phyloP scores from a whole-genome alignment of 768 basidiomycete genomes.

The Suillus subaureus region DNA sequence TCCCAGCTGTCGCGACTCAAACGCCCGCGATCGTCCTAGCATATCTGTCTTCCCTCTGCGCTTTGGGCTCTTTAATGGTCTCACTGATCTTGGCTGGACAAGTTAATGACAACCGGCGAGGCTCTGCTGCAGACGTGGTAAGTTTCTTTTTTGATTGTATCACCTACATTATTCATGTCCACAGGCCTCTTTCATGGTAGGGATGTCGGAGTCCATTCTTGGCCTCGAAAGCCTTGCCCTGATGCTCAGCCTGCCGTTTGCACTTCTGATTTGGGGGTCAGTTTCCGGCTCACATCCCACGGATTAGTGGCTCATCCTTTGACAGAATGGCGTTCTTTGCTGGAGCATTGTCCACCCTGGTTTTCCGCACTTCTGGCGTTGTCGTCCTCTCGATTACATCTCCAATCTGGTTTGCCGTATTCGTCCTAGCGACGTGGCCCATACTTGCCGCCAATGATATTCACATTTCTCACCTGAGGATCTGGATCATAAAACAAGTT shows the following conservation, averaged over 20 bases:
- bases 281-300: constrained; percentile 3
- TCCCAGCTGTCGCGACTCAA: constrained; percentile 39
- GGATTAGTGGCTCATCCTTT: neutral
- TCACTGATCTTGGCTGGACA: constrained; percentile 40
- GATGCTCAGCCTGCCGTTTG: constrained; percentile 36
- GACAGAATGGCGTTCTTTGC: constrained; percentile 11
- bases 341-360: constrained; percentile 4
- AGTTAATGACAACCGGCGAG: constrained; percentile 30
- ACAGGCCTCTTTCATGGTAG: constrained; percentile 29
- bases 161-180: neutral
- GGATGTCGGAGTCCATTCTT: constrained; percentile 13
- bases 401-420: constrained; percentile 3
- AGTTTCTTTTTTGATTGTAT: constrained; percentile 12
- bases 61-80: constrained; percentile 37
- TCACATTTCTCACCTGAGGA: neutral
- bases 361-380: constrained; percentile 1
- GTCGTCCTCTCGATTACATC: neutral
- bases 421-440: constrained; percentile 10
- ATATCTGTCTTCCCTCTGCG: constrained; percentile 41
- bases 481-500: neutral
- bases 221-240: constrained; percentile 34
- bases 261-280: constrained; percentile 35
- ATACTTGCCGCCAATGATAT: constrained; percentile 1
- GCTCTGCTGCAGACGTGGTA: constrained; percentile 32
- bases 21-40: constrained; percentile 22